Evolutionary conservation across 2,329 filamentous ascomycete genomes (phyloP).

Genomic region (Aspergillus arachidicola): DNA sequence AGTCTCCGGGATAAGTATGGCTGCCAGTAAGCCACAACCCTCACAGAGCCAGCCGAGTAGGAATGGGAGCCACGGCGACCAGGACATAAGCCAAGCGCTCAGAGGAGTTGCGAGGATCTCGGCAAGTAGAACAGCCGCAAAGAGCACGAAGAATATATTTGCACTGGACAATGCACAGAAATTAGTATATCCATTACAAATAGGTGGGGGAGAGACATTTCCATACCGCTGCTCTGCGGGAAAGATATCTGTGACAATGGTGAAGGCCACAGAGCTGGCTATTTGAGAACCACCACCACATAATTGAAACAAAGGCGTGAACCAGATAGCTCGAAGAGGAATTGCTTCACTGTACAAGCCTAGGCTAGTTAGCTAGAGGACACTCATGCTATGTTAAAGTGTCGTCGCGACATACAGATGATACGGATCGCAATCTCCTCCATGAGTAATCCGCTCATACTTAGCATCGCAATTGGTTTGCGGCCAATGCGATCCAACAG

Average conservation of each 20-base stretch:
- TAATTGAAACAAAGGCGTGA: constrained; percentile 18
- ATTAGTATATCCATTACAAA: not conserved
- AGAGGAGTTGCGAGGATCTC: constrained; percentile 15
- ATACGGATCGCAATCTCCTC: constrained; percentile 10
- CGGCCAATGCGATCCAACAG: constrained; percentile 18
- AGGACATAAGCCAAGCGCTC: constrained; percentile 17
- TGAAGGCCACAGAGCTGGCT: constrained; percentile 12
- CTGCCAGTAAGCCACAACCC: constrained; percentile 3
- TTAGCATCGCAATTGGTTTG: constrained; percentile 10
- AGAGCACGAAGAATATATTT: constrained; percentile 12
- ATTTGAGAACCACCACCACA: constrained; percentile 16
- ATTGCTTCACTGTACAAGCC: constrained; percentile 13
- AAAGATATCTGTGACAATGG: constrained; percentile 16
- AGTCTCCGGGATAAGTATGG: constrained; percentile 14
- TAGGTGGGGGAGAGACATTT: not conserved
- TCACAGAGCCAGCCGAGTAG: constrained; percentile 10
- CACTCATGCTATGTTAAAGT: not conserved
- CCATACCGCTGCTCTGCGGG: constrained; percentile 9
- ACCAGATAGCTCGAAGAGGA: constrained; percentile 15
- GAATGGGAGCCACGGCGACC: constrained; percentile 12
- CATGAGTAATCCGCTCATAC: constrained; percentile 10
- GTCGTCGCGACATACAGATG: constrained; percentile 12
- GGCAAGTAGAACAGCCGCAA: constrained; percentile 4
- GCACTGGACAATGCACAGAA: constrained; percentile 4
- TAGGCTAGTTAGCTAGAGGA: not conserved